Evolutionary conservation across 2,329 filamentous ascomycete genomes (phyloP).

Genomic region (Eurotiales sp.): DNA sequence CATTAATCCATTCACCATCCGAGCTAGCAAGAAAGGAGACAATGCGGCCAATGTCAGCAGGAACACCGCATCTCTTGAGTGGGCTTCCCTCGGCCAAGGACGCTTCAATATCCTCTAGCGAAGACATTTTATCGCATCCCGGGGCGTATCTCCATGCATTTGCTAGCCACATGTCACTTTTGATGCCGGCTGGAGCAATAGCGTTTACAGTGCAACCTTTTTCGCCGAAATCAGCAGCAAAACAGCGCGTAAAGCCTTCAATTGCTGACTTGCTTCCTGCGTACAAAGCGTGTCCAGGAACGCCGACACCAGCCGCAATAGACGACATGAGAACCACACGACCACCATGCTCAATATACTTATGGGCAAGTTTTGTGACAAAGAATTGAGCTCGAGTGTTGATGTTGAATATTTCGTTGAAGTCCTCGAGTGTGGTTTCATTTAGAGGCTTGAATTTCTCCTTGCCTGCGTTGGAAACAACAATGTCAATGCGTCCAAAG

Average conservation of each 20-base stretch:
- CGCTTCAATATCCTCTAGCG: slow-evolving; percentile 52
- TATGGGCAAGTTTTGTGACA: slow-evolving; percentile 63
- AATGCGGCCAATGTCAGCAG: slow-evolving; percentile 57
- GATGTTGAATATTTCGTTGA: slow-evolving; percentile 56
- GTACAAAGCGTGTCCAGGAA: slow-evolving; percentile 70
- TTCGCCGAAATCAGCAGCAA: slow-evolving; percentile 67
- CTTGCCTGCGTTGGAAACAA: slow-evolving; percentile 60
- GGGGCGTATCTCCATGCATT: slow-evolving; percentile 65
- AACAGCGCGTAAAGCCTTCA: slow-evolving; percentile 71
- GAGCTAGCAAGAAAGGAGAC: slow-evolving; percentile 55
- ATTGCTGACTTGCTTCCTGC: slow-evolving; percentile 72
- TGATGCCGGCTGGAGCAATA: slow-evolving; percentile 64
- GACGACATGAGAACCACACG: slow-evolving; percentile 71
- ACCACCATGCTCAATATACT: slow-evolving; percentile 65
- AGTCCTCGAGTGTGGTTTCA: slow-evolving; percentile 26
- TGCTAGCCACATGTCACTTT: slow-evolving; percentile 71
- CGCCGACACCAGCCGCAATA: slow-evolving; percentile 64
- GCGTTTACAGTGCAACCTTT: slow-evolving; percentile 62
- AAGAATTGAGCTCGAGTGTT: slow-evolving; percentile 64
- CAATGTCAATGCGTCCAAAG: slow-evolving; percentile 67
- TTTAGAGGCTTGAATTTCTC: slow-evolving; percentile 28
- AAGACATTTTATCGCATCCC: slow-evolving; percentile 35
- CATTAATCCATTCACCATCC: slow-evolving; percentile 64
- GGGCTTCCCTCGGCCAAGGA: slow-evolving; percentile 57
- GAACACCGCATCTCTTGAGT: slow-evolving; percentile 56